These are phyloP conservation scores for Colletotrichum gigasporum DNA, from an alignment of 2,329 filamentous ascomycete genomes.

Conservation along the genomic window DNA sequence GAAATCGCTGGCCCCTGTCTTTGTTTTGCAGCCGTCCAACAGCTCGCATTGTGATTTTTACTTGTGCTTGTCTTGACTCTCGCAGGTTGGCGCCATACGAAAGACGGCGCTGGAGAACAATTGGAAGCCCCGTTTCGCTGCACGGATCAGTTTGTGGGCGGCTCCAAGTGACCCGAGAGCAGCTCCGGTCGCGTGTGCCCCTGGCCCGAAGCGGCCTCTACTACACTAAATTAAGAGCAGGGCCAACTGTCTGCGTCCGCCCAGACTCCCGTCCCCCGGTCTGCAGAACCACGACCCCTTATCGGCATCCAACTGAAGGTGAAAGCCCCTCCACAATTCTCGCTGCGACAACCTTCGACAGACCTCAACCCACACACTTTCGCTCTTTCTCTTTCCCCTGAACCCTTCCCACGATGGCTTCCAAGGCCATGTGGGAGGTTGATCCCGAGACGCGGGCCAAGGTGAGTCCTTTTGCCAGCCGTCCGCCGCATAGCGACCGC, in stretches of 20 bases:
- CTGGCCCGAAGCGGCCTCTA: background rate
- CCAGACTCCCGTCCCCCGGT: conserved; percentile 18
- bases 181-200: conserved; percentile 5
- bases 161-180: background rate
- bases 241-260: conserved; percentile 13
- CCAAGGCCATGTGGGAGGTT: conserved; percentile 96
- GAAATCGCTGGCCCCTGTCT: conserved; percentile 5
- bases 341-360: conserved; percentile 21
- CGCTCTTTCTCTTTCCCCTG: background rate
- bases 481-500: conserved; percentile 5
- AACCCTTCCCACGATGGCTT: conserved; percentile 58
- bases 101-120: background rate
- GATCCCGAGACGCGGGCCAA: conserved; percentile 97
- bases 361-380: background rate
- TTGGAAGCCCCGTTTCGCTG: background rate
- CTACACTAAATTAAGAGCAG: conserved; percentile 12
- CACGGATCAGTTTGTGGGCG: background rate
- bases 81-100: background rate
- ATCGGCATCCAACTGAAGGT: conserved; percentile 20
- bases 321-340: conserved; percentile 29
- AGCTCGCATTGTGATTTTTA: background rate
- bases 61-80: background rate
- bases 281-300: conserved; percentile 24
- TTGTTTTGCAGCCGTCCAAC: background rate
- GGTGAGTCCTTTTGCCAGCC: conserved; percentile 58